These are phyloP conservation scores for Candida tallmaniae DNA, from an alignment of 805 yeast genomes.

Conservation along the genomic window DNA sequence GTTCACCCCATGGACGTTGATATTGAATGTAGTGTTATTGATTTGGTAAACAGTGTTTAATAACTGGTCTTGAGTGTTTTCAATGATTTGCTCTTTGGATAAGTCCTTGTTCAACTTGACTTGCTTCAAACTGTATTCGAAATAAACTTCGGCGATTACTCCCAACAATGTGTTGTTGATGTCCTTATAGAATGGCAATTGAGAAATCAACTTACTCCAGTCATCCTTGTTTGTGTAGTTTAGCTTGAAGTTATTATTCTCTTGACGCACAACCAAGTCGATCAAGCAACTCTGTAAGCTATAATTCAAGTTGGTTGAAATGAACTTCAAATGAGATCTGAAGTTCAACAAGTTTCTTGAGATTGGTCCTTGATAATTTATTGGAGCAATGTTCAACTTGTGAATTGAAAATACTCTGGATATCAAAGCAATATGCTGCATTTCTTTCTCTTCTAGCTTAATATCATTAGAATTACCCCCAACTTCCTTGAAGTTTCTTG, in stretches of 20 bases:
- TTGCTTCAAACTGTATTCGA: conserved; percentile 37
- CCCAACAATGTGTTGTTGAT: conserved; percentile 64
- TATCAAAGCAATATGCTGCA: conserved; percentile 24
- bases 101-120: conserved; percentile 16
- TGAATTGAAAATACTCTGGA: conserved; percentile 35
- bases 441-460: conserved; percentile 41
- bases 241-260: conserved; percentile 46
- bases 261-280: conserved; percentile 45
- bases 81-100: conserved; percentile 23
- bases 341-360: conserved; percentile 63
- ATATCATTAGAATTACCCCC: conserved; percentile 18
- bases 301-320: conserved; percentile 48
- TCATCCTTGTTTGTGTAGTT: conserved; percentile 35
- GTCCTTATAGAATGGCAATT: conserved; percentile 56
- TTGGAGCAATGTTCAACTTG: conserved; percentile 36
- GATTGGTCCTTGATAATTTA: conserved; percentile 63
- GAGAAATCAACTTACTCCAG: conserved; percentile 56
- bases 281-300: conserved; percentile 48
- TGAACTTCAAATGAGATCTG: conserved; percentile 56
- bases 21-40: conserved; percentile 33
- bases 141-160: conserved; percentile 50
- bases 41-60: conserved; percentile 35
- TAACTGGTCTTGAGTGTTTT: conserved; percentile 27
- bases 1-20: conserved; percentile 38
- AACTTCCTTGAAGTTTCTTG: conserved; percentile 29